Evolutionary conservation across 208 protist species (phyloP), one percentile per base, ranked within the genome.

Genomic region (Wallacemonas sp.): DNA sequence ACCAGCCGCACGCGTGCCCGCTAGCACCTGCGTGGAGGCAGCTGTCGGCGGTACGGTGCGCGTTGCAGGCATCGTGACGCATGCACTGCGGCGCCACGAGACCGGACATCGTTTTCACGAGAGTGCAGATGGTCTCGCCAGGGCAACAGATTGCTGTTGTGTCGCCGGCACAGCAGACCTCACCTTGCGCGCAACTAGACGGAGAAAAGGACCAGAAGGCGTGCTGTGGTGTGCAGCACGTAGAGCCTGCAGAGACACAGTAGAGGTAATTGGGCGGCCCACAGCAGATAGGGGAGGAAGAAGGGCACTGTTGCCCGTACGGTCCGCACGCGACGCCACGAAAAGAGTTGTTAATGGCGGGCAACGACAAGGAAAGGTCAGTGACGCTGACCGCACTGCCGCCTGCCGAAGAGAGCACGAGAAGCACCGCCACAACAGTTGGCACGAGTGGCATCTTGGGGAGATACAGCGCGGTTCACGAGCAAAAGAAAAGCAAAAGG

Each of bases 201-300:
- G 44, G 38, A 39, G 26, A 44, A 8, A 32, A 3, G 12, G 38
- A 62, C 63, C 60, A 68, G 33, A 22, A 24, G 39, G 17, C 55
- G 15, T 55, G 44, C 10, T 32, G 50, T 13, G 50, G n/a, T 3
- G 50, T 57, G 50, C 79, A 85, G 57, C 79, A 85, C 45, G 73
- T 78, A 13, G 15, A 67, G 32, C 79, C 79, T 45, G 71, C 79
- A 26, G 68, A 37, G 19, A 79, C 46, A 32, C 78, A 84, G 41
- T 72, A 84, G 19, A 71, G 76, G 13, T 33, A 46, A 29, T 33
- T 29, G 13, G 41, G 3, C 3, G 36, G 21, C 21, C 79, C 79
- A 39, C 79, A 85, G 58, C 79, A 85, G 22, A 85, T 78, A 27
- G 79, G 79, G 12, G 71, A 53, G 13, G 54, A 22, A 37, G 29